A percentile compares a stretch with the other conserved stretches of the same genome.
Evolutionary conservation across 306 rosid species (phyloP).

Genomic region (Alnus glutinosa): DNA sequence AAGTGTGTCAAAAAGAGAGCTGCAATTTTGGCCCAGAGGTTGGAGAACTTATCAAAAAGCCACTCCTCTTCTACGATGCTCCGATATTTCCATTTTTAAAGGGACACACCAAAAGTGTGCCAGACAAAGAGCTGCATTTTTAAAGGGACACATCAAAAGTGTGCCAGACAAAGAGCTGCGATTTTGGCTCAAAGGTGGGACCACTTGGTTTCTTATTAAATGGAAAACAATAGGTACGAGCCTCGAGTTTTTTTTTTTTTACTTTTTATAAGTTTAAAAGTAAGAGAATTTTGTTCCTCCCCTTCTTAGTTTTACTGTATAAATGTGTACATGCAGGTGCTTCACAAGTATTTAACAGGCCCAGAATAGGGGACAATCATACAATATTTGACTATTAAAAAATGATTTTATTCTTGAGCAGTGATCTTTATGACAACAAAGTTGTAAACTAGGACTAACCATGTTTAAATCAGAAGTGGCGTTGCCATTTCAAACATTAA

Average conservation of each 20-base stretch:
- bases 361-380: neutral
- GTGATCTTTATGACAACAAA: no score
- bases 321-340: neutral
- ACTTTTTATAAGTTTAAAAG: neutral
- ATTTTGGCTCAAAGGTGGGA: neutral
- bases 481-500: neutral
- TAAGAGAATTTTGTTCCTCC: neutral
- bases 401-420: no score
- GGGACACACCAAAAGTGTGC: neutral
- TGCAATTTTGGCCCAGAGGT: neutral
- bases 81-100: neutral
- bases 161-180: neutral
- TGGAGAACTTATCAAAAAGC: neutral
- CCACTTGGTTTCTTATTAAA: neutral
- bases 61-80: neutral
- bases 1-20: neutral
- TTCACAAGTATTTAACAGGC: neutral
- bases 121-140: neutral
- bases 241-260: no score
- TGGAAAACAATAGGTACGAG: neutral
- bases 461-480: neutral
- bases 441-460: neutral
- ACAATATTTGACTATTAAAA: neutral
- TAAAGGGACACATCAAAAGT: neutral
- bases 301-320: neutral